These are phyloP conservation scores for Suillus hirtellus DNA, from an alignment of 768 basidiomycete genomes.

Conservation along the genomic window DNA sequence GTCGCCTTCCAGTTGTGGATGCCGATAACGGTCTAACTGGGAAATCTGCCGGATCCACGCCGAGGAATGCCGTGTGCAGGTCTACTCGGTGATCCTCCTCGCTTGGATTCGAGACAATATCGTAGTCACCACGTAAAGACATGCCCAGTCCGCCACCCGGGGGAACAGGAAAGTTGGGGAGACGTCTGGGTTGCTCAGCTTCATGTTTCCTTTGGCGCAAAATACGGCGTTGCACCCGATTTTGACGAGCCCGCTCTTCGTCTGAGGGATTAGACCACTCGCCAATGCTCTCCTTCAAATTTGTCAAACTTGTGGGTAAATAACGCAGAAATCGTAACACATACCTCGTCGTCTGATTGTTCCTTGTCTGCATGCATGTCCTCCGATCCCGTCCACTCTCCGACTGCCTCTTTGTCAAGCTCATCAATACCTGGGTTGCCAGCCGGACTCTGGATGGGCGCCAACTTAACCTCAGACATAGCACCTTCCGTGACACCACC, in stretches of 20 bases:
- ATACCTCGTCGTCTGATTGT: constrained; percentile 73
- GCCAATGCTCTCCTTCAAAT: constrained; percentile 65
- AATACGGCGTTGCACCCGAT: constrained; percentile 62
- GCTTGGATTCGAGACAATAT: constrained; percentile 84
- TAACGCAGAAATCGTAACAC: constrained; percentile 19
- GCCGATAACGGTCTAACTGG: constrained; percentile 48
- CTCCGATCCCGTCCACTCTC: constrained; percentile 85
- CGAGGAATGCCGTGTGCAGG: constrained; percentile 44
- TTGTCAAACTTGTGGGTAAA: constrained; percentile 12
- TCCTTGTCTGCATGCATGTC: constrained; percentile 48
- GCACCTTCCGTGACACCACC: constrained; percentile 48
- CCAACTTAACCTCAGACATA: constrained; percentile 25
- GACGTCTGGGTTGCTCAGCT: constrained; percentile 63
- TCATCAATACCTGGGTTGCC: constrained; percentile 38
- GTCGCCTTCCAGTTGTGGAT: constrained; percentile 45
- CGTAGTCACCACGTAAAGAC: constrained; percentile 50
- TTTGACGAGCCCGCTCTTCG: constrained; percentile 77
- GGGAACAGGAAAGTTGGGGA: constrained; percentile 81
- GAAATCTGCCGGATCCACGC: constrained; percentile 43
- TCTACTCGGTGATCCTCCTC: constrained; percentile 57
- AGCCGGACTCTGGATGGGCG: constrained; percentile 32
- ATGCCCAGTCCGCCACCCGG: constrained; percentile 53
- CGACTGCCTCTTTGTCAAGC: constrained; percentile 43
- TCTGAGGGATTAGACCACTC: constrained; percentile 93
- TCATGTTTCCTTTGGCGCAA: constrained; percentile 49